phyloP scores from a whole-genome alignment of 2,329 filamentous ascomycete species.

The Diaporthe helianthi region DNA sequence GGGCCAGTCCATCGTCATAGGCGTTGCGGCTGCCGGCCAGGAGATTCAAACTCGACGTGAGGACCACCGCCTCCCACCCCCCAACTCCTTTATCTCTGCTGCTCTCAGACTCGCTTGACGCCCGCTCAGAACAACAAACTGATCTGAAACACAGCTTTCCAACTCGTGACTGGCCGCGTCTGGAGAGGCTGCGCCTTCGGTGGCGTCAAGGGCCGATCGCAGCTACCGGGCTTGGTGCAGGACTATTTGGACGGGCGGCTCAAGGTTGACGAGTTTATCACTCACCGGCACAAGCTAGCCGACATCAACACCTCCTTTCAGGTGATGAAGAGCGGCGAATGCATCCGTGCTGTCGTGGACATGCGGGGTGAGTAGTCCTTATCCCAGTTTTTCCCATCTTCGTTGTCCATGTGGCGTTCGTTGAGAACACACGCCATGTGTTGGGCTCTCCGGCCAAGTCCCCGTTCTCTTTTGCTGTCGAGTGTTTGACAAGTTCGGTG shows the following conservation, averaged over 20 bases:
- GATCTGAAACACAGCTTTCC: constrained; percentile 73
- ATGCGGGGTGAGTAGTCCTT: constrained; percentile 51
- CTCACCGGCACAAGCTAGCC: constrained; percentile 82
- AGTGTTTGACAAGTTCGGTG: constrained; percentile 12
- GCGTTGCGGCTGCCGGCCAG: constrained; percentile 93
- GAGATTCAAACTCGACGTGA: constrained; percentile 93
- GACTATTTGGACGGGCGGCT: constrained; percentile 90
- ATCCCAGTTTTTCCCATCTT: neutral
- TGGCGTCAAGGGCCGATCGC: constrained; percentile 95
- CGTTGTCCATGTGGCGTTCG: neutral
- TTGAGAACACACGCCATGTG: neutral
- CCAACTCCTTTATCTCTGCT: neutral
- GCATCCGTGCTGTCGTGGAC: constrained; percentile 91
- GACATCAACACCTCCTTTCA: constrained; percentile 89
- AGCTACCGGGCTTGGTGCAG: constrained; percentile 84
- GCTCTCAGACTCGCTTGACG: neutral
- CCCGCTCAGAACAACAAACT: neutral
- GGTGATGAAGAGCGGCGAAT: constrained; percentile 95
- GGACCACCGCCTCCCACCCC: constrained; percentile 53
- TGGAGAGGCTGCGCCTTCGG: constrained; percentile 99
- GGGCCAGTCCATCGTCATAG: constrained; percentile 98
- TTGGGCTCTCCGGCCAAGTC: neutral
- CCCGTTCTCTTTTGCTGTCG: neutral
- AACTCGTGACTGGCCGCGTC: constrained; percentile 95
- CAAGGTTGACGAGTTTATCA: constrained; percentile 99